Base-by-base conservation (phyloP, 2,329 filamentous ascomycete genomes). In the Aspergillus melleus region DNA sequence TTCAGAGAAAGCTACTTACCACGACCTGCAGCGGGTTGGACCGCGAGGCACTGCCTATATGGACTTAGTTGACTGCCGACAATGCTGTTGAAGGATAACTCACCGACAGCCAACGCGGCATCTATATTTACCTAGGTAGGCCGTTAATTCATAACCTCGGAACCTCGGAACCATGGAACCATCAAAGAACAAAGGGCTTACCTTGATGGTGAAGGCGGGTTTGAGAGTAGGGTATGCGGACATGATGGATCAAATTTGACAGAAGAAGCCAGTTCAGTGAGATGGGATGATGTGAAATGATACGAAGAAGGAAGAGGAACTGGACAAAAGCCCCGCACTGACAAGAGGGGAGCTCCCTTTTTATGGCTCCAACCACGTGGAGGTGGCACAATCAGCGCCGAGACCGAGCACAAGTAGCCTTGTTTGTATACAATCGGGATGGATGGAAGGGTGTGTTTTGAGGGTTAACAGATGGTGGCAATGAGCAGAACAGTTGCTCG, bases 181-280 rank as follows among this genome's bases (percentile, higher is more conserved):
- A 39, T 11, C 50, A 32, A 39, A 44, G 44, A 39, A 11, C 50
- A 32, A 39, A 44, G 44, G 36, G 53, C 54, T 39, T 64, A 78
- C 76, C 64, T 67, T 66, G 52, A 80, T 61, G 19, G 75, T 79
- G 55, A 79, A 76, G 16, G 77, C 77, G 4, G 76, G 77, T 61
- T 77, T 66, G 52, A 78, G 65, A 32, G 65, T 68, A 12, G 77
- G 77, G 54, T 76, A 78, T 50, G 68, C 71, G 12, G 75, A 66
- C 72, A 77, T 76, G 52, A 29, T 69, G 61, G 16, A 64, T 70
- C 10, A 44, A 20, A 20, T 16, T 42, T 8, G 3, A n/a, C 4
- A 6, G 6, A n/a, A 42, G 2, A 8, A 8, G 36, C 16, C 14
- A 42, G 16, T n/a, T 11, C 32, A 36, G 32, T 14, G 32, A 36